Evolutionary conservation across 2,329 filamentous ascomycete genomes (phyloP).

Genomic region (Arthrobotrys iridis): DNA sequence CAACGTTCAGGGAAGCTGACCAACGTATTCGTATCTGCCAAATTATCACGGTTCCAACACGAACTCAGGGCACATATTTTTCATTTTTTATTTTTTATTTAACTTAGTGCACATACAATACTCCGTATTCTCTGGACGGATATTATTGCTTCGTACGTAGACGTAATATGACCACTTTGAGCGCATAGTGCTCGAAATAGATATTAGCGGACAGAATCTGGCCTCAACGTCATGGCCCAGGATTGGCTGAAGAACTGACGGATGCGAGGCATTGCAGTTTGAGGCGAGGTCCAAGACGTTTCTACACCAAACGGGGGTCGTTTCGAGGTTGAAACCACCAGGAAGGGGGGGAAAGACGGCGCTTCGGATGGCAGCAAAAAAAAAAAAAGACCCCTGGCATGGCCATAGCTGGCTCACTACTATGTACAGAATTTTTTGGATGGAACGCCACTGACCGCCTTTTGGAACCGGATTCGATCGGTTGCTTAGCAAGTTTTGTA

Average conservation of each 20-base stretch:
- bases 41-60: not conserved
- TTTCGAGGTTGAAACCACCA: conserved; percentile 44
- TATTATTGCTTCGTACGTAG: no score
- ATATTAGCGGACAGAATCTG: not conserved
- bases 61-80: no score
- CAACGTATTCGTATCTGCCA: not conserved
- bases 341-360: conserved; percentile 17
- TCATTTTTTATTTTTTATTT: no score
- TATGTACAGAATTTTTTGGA: not conserved
- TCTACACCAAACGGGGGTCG: conserved; percentile 23
- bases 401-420: not conserved
- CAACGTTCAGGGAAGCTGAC: not conserved
- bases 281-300: conserved; percentile 38
- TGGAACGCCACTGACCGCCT: not conserved
- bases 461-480: not conserved
- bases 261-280: conserved; percentile 31
- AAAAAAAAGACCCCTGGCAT: not conserved
- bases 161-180: conserved; percentile 14
- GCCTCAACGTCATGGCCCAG: conserved; percentile 14
- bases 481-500: not conserved
- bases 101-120: no score
- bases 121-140: not conserved
- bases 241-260: conserved; percentile 15
- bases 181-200: conserved; percentile 4
- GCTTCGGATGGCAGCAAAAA: conserved; percentile 28